Evolutionary conservation across 2,329 filamentous ascomycete species (phyloP).

Genomic region (Calonectria ilicicola): DNA sequence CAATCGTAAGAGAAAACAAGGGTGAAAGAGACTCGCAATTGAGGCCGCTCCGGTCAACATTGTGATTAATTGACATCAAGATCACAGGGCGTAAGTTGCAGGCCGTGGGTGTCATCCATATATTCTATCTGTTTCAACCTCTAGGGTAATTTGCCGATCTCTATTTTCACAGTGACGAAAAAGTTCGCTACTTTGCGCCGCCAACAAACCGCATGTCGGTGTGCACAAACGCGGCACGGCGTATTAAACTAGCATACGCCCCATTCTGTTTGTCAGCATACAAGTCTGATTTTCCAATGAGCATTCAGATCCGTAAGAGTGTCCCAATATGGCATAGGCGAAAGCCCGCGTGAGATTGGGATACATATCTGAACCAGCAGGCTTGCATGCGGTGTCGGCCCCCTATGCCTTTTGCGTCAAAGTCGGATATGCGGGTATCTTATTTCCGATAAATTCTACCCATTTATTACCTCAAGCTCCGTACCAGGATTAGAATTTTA

Average conservation of each 20-base stretch:
- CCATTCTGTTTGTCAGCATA: background rate
- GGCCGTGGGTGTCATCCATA: no score
- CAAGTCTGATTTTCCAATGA: background rate
- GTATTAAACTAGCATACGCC: background rate
- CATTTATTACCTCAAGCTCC: background rate
- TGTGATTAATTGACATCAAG: no score
- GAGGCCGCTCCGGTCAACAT: no score
- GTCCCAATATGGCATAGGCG: background rate
- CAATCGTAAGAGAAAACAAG: no score
- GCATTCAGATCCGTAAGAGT: background rate
- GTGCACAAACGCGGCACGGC: no score
- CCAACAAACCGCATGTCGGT: no score
- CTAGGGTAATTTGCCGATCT: no score
- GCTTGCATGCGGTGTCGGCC: background rate
- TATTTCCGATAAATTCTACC: background rate
- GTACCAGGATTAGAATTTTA: background rate
- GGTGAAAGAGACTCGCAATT: no score
- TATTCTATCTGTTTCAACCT: no score
- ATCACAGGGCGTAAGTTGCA: no score
- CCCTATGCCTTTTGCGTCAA: conserved; percentile 1
- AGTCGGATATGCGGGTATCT: background rate
- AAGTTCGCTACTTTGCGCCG: no score
- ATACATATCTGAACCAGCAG: background rate
- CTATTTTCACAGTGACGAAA: no score
- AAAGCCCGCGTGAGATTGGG: background rate